phyloP scores from a whole-genome alignment of 164 flowering plant species.

The Annona cherimola region DNA sequence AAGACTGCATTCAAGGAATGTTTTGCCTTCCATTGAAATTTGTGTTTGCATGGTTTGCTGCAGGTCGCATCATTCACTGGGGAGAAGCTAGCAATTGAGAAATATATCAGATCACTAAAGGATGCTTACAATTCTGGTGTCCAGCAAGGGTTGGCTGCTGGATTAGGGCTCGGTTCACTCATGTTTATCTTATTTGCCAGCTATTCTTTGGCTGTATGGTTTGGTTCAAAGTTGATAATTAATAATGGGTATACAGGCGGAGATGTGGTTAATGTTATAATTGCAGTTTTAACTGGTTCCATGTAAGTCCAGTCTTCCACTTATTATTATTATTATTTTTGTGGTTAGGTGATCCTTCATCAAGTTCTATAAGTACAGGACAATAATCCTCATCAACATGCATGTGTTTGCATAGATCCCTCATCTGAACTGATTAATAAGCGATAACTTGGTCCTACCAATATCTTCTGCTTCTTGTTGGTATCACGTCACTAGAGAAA shows the following conservation, averaged over 20 bases:
- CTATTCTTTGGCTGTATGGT: slow-evolving; percentile 45
- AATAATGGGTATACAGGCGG: slow-evolving; percentile 45
- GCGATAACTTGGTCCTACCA: no score
- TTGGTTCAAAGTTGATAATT: slow-evolving; percentile 36
- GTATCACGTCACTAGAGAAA: no score
- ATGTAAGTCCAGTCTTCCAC: slow-evolving; percentile 27
- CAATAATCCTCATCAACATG: no score
- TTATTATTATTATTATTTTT: neutral
- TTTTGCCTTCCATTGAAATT: neutral
- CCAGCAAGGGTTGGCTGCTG: slow-evolving; percentile 35
- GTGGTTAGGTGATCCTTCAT: neutral
- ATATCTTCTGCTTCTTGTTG: no score
- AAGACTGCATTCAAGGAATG: neutral
- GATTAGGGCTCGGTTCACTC: slow-evolving; percentile 36
- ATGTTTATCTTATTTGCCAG: slow-evolving; percentile 24
- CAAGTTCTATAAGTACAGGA: neutral
- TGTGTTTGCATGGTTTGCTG: neutral
- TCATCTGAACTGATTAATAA: no score
- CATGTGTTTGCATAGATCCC: no score
- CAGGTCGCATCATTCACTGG: slow-evolving; percentile 58
- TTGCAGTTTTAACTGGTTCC: slow-evolving; percentile 43
- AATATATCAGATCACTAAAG: slow-evolving; percentile 27
- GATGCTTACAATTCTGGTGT: slow-evolving; percentile 38
- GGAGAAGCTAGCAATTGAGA: slow-evolving; percentile 40
- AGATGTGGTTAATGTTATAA: slow-evolving; percentile 34